Conservation (phyloP, 768 basidiomycete genomes). For the Paxillus rubicundulus region DNA sequence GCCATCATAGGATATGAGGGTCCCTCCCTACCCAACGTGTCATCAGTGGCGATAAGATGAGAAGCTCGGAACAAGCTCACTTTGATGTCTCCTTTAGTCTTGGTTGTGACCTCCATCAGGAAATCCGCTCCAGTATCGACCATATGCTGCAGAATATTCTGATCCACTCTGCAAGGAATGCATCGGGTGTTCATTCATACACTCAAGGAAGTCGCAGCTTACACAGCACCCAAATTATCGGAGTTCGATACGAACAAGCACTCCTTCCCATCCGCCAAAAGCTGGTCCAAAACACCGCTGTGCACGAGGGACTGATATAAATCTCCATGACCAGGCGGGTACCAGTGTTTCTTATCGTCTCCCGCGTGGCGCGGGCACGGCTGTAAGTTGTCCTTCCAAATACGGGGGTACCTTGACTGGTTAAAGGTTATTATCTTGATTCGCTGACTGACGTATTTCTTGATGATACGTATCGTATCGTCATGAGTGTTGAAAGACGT, state of each 20-base stretch:
- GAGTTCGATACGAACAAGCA: constrained; percentile 98
- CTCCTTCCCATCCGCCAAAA: constrained; percentile 89
- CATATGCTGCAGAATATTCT: constrained; percentile 85
- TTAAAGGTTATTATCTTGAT: constrained; percentile 91
- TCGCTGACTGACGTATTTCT: constrained; percentile 95
- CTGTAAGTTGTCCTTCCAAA: constrained; percentile 84
- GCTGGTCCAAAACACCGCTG: constrained; percentile 87
- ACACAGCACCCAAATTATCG: constrained; percentile 93
- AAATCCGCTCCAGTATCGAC: constrained; percentile 79
- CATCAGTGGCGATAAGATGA: neutral
- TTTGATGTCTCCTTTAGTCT: constrained; percentile 85
- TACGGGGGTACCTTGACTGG: constrained; percentile 92
- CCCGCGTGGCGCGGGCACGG: constrained; percentile 76
- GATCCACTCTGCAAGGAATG: constrained; percentile 57
- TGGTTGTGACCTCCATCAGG: constrained; percentile 95
- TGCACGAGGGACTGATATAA: constrained; percentile 90
- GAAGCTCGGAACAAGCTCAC: constrained; percentile 16
- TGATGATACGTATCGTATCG: constrained; percentile 93
- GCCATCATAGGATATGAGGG: constrained; percentile 89
- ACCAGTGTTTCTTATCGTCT: constrained; percentile 91
- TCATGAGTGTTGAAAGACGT: constrained; percentile 99
- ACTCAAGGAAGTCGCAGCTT: constrained; percentile 28
- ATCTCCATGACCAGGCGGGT: constrained; percentile 97
- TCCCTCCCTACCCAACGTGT: constrained; percentile 57
- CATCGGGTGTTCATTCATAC: constrained; percentile 5